Evolutionary conservation across 331 rosid genomes (phyloP).

Genomic region (Cydonia oblonga): DNA sequence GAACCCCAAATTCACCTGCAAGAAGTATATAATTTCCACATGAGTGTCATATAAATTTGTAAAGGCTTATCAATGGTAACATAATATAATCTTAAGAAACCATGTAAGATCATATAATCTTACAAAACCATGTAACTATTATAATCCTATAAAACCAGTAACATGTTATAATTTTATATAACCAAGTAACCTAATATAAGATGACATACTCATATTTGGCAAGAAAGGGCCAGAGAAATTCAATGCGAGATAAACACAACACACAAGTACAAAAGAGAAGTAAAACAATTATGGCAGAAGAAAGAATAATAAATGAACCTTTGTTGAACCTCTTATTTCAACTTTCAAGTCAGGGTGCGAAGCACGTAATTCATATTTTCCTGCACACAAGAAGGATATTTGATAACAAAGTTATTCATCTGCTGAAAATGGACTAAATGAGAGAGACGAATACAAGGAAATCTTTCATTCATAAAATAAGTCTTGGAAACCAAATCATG

Average conservation of each 20-base stretch:
- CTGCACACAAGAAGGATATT: conserved; percentile 34
- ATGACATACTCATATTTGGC: background rate
- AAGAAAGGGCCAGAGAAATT: background rate
- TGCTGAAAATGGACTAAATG: background rate
- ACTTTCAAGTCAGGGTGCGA: conserved; percentile 69
- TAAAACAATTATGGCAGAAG: background rate
- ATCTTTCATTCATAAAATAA: background rate
- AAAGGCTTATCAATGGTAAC: conserved; percentile 5
- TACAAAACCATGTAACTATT: background rate
- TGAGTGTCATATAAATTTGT: conserved; percentile 11
- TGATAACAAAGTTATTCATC: background rate
- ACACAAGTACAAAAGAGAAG: conserved; percentile 13
- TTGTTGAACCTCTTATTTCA: conserved; percentile 62
- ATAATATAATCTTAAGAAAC: background rate
- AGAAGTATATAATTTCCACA: conserved; percentile 12
- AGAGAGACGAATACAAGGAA: background rate
- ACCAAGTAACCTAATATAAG: background rate
- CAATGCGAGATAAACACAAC: conserved; percentile 1
- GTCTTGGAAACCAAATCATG: background rate
- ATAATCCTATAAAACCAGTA: background rate
- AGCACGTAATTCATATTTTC: conserved; percentile 64
- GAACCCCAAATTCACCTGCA: conserved; percentile 83
- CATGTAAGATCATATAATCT: too few relatives aligned
- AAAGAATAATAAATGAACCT: conserved; percentile 41
- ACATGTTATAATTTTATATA: background rate